Conservation (phyloP, 2,329 filamentous ascomycete genomes). For the Penicillium sp. region DNA sequence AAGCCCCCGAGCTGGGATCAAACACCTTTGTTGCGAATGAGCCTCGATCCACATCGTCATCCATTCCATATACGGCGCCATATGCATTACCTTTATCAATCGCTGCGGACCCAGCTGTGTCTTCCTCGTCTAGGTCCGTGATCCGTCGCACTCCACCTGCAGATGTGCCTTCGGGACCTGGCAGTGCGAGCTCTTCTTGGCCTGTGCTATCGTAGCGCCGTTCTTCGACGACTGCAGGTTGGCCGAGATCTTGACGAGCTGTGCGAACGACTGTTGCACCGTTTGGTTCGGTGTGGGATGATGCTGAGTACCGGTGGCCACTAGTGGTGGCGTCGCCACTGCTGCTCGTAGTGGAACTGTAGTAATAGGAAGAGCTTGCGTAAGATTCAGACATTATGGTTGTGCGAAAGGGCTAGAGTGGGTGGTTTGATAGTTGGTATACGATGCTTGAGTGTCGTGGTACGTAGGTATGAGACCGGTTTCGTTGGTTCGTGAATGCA, state of each 20-base stretch:
- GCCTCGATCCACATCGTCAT: slow-evolving; percentile 5
- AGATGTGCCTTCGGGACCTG: slow-evolving; percentile 15
- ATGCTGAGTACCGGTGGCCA: slow-evolving; percentile 39
- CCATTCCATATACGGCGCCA: slow-evolving; percentile 8
- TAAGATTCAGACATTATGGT: slow-evolving; percentile 31
- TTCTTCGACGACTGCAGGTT: slow-evolving; percentile 39
- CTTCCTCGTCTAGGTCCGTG: slow-evolving; percentile 32
- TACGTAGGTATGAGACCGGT: neutral
- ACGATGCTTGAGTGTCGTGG: neutral
- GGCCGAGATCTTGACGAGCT: slow-evolving; percentile 39
- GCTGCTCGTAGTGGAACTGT: slow-evolving; percentile 34
- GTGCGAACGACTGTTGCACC: slow-evolving; percentile 40
- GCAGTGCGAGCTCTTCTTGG: slow-evolving; percentile 30
- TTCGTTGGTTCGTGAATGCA: neutral
- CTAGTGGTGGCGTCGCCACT: slow-evolving; percentile 30
- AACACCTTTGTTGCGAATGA: slow-evolving; percentile 18
- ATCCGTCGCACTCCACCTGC: slow-evolving; percentile 33
- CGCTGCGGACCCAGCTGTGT: slow-evolving; percentile 9
- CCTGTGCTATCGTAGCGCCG: slow-evolving; percentile 38
- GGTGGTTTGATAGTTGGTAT: neutral
- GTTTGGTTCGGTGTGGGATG: slow-evolving; percentile 36
- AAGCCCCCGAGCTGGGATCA: slow-evolving; percentile 19
- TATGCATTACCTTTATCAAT: slow-evolving; percentile 15
- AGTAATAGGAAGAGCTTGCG: slow-evolving; percentile 39
- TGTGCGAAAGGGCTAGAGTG: neutral